Evolutionary conservation across 2,329 filamentous ascomycete genomes (phyloP), one percentile per base, ranked within the genome.

Genomic region (Alternaria arbusti): DNA sequence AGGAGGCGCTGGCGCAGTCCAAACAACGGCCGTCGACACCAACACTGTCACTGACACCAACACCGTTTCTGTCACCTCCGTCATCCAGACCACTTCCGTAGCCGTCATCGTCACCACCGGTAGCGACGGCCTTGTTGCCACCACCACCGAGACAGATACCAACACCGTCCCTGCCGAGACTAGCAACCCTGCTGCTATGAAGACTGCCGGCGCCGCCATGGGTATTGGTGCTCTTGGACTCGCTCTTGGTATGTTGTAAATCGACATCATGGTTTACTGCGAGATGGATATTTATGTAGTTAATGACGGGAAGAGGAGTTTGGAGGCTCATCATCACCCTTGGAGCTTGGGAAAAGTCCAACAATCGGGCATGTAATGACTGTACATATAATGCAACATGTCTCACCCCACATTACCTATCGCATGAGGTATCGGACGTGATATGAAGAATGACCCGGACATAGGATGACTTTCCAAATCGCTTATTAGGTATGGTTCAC

Each of bases 181-280:
- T 6, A 52, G 23, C 10, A 65, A 59, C 54, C 65, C 63, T 44
- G 68, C 67, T 10, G 65, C 68, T 3, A 63, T 46, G 4, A 52
- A 65, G 25, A 69, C 67, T 56, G 68, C 65, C 26, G 69, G 64
- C 25, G 71, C 66, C 12, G 71, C 65, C 17, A 62, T 70, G 55
- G 71, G 71, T 13, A 20, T 72, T 26, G 71, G 71, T 36, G 68
- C 66, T 10, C 47, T 72, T 17, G 70, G 69, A 4, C 25, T 74
- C 22, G 71, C 66, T 9, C 47, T 74, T 20, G 69, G 69, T 5
- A 64, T 71, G 64, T 59, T 73, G 49, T 73, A 64, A 30, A 51
- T 10, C 15, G 32, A 36, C 32, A 36, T 36, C 15, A 36, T 36
- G 32, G 15, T 36, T 36, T 36, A 36, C 32, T 9, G 2, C 4